These are phyloP conservation scores for Trichoderma oligosporum DNA, from an alignment of 2,329 filamentous ascomycete genomes.

Conservation along the genomic window DNA sequence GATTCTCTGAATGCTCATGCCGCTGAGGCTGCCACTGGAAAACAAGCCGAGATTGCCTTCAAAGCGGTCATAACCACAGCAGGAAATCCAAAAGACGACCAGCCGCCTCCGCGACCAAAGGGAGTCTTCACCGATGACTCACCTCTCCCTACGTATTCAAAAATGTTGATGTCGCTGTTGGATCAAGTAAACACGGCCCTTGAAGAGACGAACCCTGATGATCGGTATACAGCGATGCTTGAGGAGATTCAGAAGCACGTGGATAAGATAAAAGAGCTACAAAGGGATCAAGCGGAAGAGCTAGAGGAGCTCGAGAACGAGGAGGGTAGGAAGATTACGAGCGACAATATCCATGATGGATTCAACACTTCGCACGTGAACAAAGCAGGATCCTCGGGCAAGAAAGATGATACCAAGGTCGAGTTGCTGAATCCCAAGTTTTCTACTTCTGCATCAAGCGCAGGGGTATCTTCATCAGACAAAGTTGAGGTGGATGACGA, in stretches of 20 bases:
- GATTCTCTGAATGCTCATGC: constrained; percentile 70
- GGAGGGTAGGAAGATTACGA: constrained; percentile 87
- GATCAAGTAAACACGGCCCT: constrained; percentile 87
- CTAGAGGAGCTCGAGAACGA: constrained; percentile 79
- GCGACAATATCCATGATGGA: constrained; percentile 80
- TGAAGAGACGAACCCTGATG: constrained; percentile 67
- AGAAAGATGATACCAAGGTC: constrained; percentile 50
- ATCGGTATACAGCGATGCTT: constrained; percentile 71
- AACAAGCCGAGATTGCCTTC: constrained; percentile 81
- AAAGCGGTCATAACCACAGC: constrained; percentile 81
- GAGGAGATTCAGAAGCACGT: constrained; percentile 73
- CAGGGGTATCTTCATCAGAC: constrained; percentile 13
- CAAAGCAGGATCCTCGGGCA: constrained; percentile 51
- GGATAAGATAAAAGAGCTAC: constrained; percentile 71
- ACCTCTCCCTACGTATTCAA: constrained; percentile 78
- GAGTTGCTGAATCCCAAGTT: constrained; percentile 74
- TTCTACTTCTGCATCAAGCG: constrained; percentile 5
- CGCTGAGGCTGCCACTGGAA: constrained; percentile 58
- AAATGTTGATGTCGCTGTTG: constrained; percentile 97
- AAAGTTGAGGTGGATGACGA: constrained; percentile 56
- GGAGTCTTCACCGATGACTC: constrained; percentile 74
- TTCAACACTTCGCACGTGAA: constrained; percentile 83
- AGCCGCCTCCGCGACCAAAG: constrained; percentile 69
- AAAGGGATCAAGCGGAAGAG: constrained; percentile 69
- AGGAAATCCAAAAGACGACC: constrained; percentile 67